Percentiles rank a stretch among this genome's conserved stretches.
These are phyloP conservation scores for Taphrina confusa DNA, from an alignment of 1,139 yeast genomes.

Conservation along the genomic window DNA sequence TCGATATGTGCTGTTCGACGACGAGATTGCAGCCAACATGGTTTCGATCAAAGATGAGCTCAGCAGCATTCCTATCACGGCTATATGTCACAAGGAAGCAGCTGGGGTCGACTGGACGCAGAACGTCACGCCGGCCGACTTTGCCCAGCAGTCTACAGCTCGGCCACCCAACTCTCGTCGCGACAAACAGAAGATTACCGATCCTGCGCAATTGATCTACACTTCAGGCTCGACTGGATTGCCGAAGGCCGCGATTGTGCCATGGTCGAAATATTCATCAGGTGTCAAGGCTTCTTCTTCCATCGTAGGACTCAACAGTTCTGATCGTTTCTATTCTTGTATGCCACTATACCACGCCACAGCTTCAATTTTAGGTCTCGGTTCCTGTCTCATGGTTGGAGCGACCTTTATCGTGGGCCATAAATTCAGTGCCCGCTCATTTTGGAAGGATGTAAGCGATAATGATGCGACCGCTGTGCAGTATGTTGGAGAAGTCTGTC, in stretches of 20 bases:
- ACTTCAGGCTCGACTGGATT: constrained; percentile 96
- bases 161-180: constrained; percentile 45
- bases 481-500: constrained; percentile 94
- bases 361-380: constrained; percentile 66
- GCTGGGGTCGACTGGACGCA: constrained; percentile 3
- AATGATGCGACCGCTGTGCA: constrained; percentile 77
- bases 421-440: constrained; percentile 79
- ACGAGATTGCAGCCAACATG: constrained; percentile 62
- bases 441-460: constrained; percentile 86
- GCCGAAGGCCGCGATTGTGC: constrained; percentile 92
- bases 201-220: constrained; percentile 72
- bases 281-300: constrained; percentile 73
- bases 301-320: constrained; percentile 61
- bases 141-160: constrained; percentile 4
- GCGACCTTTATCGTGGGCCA: constrained; percentile 73
- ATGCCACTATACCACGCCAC: constrained; percentile 97
- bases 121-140: constrained; percentile 7
- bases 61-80: constrained; percentile 24
- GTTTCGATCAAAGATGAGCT: constrained; percentile 57
- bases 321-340: constrained; percentile 73
- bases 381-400: constrained; percentile 54
- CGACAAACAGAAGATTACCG: constrained; percentile 42
- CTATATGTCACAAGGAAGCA: constrained; percentile 7
- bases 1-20: constrained; percentile 70
- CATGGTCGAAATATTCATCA: constrained; percentile 72